These are phyloP conservation scores for Xylariomycetidae sp. DNA, from an alignment of 2,329 filamentous ascomycete genomes.

Conservation along the genomic window DNA sequence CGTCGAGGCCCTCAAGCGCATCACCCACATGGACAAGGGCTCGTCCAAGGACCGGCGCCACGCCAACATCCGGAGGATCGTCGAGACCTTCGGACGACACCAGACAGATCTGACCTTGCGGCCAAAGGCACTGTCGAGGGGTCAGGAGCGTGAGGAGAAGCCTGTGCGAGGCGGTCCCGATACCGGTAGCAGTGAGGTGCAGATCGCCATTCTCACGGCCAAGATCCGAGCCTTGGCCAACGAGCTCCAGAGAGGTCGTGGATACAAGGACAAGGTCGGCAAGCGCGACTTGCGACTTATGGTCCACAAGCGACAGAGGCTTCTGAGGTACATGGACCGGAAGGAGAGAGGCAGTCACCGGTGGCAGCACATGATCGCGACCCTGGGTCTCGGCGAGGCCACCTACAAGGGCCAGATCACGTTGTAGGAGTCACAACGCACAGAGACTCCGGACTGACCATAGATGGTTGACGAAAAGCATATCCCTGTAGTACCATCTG, in stretches of 20 bases:
- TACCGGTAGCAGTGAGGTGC: slow-evolving; percentile 94
- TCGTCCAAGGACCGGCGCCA: slow-evolving; percentile 73
- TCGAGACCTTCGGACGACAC: slow-evolving; percentile 86
- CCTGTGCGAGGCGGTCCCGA: slow-evolving; percentile 71
- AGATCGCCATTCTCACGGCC: slow-evolving; percentile 88
- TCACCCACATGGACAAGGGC: slow-evolving; percentile 70
- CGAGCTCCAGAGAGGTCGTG: slow-evolving; percentile 59
- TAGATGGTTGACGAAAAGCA: slow-evolving; percentile 13
- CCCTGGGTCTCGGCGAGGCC: slow-evolving; percentile 76
- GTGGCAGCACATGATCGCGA: slow-evolving; percentile 81
- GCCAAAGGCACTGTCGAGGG: slow-evolving; percentile 48
- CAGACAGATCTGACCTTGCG: slow-evolving; percentile 69
- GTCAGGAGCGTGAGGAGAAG: slow-evolving; percentile 34
- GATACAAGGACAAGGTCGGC: slow-evolving; percentile 86
- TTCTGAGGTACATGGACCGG: slow-evolving; percentile 76
- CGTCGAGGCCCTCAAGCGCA: slow-evolving; percentile 69
- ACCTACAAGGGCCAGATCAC: slow-evolving; percentile 89
- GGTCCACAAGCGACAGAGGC: slow-evolving; percentile 83
- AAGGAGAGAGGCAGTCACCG: slow-evolving; percentile 88
- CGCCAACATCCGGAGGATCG: slow-evolving; percentile 76
- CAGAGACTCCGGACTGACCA: slow-evolving; percentile 16
- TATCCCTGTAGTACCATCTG: slow-evolving; percentile 26
- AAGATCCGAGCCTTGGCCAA: slow-evolving; percentile 82
- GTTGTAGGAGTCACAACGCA: slow-evolving; percentile 43
- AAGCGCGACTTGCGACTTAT: slow-evolving; percentile 83